Base-by-base conservation (phyloP, 2,329 filamentous ascomycete genomes). In the Pyricularia pennisetigena region DNA sequence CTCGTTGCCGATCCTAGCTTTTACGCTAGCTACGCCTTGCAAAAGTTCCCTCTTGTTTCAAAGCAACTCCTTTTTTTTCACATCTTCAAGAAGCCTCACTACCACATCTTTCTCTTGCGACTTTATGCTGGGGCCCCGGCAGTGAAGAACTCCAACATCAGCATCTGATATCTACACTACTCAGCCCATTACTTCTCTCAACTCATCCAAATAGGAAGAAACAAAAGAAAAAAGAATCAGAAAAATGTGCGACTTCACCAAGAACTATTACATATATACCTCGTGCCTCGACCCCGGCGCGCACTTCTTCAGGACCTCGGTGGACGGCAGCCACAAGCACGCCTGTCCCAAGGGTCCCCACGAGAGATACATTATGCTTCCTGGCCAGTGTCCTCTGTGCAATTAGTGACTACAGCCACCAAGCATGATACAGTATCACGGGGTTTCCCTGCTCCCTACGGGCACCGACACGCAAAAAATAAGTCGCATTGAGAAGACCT, bases 261-360 rank as follows among this genome's bases (percentile, higher is more conserved):
- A 90, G 74, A 91, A 91, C 78, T 92, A 89, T 77, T 92, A 91
- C 78, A 88, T 93, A 77, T 92, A 92, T 79, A 88, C 88, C 69
- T 83, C 86, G 62, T 93, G 90, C 74, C 78, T 83, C 68, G 88
- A 92, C 74, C 90, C 89, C 0, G 86, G 86, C 59, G 82, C 85
- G 20, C 90, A 93, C 76, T 92, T 91, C 78, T 89, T 90, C 76
- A 83, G 86, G 71, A 91, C 88, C 1, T 87, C 87, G 1, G 81
- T 89, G 67, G 90, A 93, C 73, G 89, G 89, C 68, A 86, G 81
- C 74, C 83, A 82, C 71, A 83, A 86, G 69, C 78, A 82, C 35
- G 80, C 84, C 35, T 93, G 90, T 72, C 74, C 84, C 6, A 82
- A 83, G 68, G 85, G 88, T 0, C 90, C 90, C 30, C 90, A 93